Evolutionary conservation across 2,329 filamentous ascomycete species (phyloP).

Genomic region (Hypomyces rosellus): DNA sequence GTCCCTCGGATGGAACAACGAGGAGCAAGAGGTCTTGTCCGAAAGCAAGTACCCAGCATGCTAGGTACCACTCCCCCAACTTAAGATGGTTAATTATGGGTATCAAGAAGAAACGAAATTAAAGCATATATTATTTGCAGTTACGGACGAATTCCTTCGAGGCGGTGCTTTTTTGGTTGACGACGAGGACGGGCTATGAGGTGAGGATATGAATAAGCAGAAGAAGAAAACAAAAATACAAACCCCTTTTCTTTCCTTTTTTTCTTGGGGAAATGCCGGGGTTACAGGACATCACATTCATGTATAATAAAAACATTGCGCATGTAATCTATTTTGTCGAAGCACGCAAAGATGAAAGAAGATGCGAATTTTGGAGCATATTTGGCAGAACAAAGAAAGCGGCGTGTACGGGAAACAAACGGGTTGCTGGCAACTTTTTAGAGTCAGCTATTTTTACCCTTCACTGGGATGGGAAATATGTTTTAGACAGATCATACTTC

Average conservation of each 20-base stretch:
- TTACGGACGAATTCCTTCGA: neutral
- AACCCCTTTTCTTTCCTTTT: neutral
- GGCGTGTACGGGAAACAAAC: conserved; percentile 5
- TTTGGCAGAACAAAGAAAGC: conserved; percentile 1
- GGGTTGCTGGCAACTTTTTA: too few species aligned
- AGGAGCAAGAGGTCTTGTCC: conserved; percentile 42
- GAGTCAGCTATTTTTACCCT: neutral
- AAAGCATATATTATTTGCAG: neutral
- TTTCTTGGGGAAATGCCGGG: neutral
- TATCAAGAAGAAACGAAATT: neutral
- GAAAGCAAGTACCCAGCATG: conserved; percentile 52
- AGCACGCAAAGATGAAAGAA: conserved; percentile 4
- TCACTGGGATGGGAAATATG: conserved; percentile 6
- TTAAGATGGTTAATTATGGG: conserved; percentile 18
- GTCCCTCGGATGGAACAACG: conserved; percentile 59
- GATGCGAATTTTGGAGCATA: neutral
- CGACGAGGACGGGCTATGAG: neutral
- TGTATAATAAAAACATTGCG: conserved; percentile 8
- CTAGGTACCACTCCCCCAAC: conserved; percentile 36
- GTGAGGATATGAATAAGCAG: neutral
- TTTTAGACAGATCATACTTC: neutral
- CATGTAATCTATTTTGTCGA: conserved; percentile 13
- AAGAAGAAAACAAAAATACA: neutral
- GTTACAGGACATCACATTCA: conserved; percentile 3
- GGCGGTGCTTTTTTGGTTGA: neutral